Evolutionary conservation across 139 green algal genomes (phyloP), one percentile per base, ranked within the genome.

Genomic region (Asterochloris erici): DNA sequence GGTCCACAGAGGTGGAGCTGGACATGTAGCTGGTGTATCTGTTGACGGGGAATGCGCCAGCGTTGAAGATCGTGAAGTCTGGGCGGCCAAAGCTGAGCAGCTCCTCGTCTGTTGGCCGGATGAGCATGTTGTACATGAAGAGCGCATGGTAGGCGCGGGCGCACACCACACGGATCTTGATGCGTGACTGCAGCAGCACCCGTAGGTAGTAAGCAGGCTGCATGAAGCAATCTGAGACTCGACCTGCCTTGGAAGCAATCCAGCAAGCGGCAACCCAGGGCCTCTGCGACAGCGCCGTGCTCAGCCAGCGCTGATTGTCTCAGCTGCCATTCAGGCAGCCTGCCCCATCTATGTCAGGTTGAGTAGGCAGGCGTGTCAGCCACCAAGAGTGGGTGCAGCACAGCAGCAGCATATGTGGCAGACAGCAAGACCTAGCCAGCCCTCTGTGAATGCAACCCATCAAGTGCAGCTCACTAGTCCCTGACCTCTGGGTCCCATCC

Each of bases 111-210:
- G 87, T 95, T 64, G 92, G 93, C 27, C 93, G 77, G 71, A 99
- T 98, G 78, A 99, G 91, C 96, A 99, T 98, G 93, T 99, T 99
- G 90, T 96, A 88, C 92, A 98, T 97, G 88, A 99, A 99, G 26
- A 99, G 90, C 4, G 95, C 93, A 86, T 99, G 96, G 89, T 98
- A 99, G 24, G 96, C 90, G 2, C 94, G 85, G 29, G 90, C 90
- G 84, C 91, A 95, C 54, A 99, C 91, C 24, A 98, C 90, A 38
- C 95, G 91, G 26, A 98, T 88, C 85, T 95, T 94, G 79, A 90
- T 84, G 1, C 90, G 80, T 12, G 85, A 85, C 80, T 88, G 77
- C 83, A 84, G 4, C 21, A 66, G 14, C 12, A 64, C 47, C 60
- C 15, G 29, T 27, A 23, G 70, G 15, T 38, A n/a, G 29, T 17